phyloP scores from a whole-genome alignment of 2,329 filamentous ascomycete species.

The Colletotrichum sp. region DNA sequence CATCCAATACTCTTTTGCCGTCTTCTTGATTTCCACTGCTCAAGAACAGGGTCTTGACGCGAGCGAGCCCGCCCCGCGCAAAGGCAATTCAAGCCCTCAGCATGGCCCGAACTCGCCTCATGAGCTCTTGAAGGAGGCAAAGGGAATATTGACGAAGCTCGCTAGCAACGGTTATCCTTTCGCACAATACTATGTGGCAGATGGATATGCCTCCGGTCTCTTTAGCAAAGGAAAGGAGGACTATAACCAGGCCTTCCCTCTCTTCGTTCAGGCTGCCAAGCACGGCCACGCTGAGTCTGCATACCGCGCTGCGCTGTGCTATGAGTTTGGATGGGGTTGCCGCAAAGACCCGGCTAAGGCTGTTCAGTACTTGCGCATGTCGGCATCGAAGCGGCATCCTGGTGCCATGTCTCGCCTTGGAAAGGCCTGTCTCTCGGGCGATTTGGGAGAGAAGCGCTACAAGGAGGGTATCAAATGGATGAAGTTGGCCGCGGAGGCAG shows the following conservation, averaged over 20 bases:
- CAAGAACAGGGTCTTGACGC: conserved; percentile 73
- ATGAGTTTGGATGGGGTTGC: conserved; percentile 98
- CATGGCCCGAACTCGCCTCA: conserved; percentile 56
- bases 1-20: conserved; percentile 94
- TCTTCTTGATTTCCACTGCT: conserved; percentile 90
- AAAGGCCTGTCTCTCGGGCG: conserved; percentile 86
- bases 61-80: conserved; percentile 50
- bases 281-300: conserved; percentile 96
- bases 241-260: conserved; percentile 86
- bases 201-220: conserved; percentile 91
- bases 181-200: conserved; percentile 95
- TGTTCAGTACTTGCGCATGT: conserved; percentile 88
- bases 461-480: conserved; percentile 96
- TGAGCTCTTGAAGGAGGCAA: conserved; percentile 84
- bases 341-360: conserved; percentile 90
- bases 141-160: conserved; percentile 84
- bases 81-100: conserved; percentile 51
- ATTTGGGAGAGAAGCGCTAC: conserved; percentile 86
- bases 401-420: conserved; percentile 93
- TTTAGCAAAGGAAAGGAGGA: conserved; percentile 96
- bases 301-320: conserved; percentile 91
- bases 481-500: conserved; percentile 88
- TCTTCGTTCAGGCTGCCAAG: conserved; percentile 93
- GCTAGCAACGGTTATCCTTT: conserved; percentile 92
- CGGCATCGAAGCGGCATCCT: conserved; percentile 92